Conservation (phyloP, 2,329 filamentous ascomycete genomes). For the Cyclaneusma minus region DNA sequence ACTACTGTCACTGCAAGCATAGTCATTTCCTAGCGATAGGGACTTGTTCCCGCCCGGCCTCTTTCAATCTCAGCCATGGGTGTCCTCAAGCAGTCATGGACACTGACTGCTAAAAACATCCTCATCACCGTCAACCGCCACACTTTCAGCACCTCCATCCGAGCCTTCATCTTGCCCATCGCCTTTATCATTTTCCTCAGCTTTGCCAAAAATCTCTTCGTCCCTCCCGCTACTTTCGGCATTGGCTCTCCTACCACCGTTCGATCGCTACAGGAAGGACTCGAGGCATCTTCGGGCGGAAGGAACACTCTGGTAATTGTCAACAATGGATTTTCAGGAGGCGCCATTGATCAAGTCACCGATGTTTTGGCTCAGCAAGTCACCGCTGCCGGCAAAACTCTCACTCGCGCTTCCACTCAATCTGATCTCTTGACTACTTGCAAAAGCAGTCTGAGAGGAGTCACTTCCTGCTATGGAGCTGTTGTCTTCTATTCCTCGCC, state of each 20-base stretch:
- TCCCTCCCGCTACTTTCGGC: conserved; percentile 61
- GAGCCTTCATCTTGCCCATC: conserved; percentile 44
- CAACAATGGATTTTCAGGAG: conserved; percentile 54
- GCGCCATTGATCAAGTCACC: conserved; percentile 60
- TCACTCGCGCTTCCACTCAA: conserved; percentile 36
- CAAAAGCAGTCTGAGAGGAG: conserved; percentile 45
- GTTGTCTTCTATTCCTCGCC: conserved; percentile 65
- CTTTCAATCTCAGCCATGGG: conserved; percentile 32
- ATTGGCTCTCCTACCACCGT: conserved; percentile 48
- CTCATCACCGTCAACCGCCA: conserved; percentile 41
- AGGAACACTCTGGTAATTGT: conserved; percentile 63
- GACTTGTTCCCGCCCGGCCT: too few species aligned
- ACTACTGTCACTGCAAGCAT: too few species aligned
- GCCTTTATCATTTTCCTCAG: conserved; percentile 42
- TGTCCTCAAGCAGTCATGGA: conserved; percentile 41
- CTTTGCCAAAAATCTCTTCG: conserved; percentile 71
- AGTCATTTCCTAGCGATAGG: too few species aligned
- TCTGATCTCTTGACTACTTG: conserved; percentile 47
- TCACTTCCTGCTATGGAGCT: conserved; percentile 58
- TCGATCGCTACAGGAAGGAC: conserved; percentile 46
- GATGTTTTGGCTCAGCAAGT: conserved; percentile 42
- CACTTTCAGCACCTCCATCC: conserved; percentile 31
- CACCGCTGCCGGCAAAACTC: conserved; percentile 34
- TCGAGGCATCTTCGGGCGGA: conserved; percentile 38
- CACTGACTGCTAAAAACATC: conserved; percentile 46